A percentile compares a stretch with the other conserved stretches of the same genome.
phyloP scores from a whole-genome alignment of 345 rosid species.

The Schrenkiella parvula region DNA sequence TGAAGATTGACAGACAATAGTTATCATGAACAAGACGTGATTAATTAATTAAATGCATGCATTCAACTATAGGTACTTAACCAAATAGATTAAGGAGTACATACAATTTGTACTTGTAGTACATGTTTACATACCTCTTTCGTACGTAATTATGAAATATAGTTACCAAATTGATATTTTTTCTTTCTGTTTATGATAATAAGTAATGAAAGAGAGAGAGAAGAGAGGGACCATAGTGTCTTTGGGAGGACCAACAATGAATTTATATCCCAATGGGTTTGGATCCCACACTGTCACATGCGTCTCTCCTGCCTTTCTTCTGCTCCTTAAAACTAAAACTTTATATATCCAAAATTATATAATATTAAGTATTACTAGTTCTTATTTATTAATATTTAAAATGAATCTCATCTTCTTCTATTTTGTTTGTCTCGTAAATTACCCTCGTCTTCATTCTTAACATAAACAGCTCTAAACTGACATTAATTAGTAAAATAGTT shows the following conservation, averaged over 20 bases:
- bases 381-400: neutral
- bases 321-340: conserved; percentile 23
- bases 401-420: too few species aligned
- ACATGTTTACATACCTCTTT: conserved; percentile 14
- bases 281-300: conserved; percentile 60
- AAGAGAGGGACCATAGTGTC: conserved; percentile 59
- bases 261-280: conserved; percentile 39
- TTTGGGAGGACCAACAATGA: conserved; percentile 49
- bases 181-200: neutral
- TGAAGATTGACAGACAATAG: neutral
- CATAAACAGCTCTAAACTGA: neutral
- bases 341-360: neutral
- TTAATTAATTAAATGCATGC: neutral
- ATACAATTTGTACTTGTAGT: conserved; percentile 22
- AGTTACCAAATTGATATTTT: conserved; percentile 24
- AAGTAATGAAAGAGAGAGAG: conserved; percentile 13
- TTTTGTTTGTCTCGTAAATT: too few species aligned
- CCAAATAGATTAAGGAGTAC: conserved; percentile 13
- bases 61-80: neutral
- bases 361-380: neutral
- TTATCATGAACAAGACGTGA: neutral
- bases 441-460: neutral
- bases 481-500: neutral
- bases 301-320: conserved; percentile 28
- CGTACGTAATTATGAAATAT: conserved; percentile 25